A percentile compares a stretch with the other conserved stretches of the same genome.
phyloP scores from a whole-genome alignment of 179 eudicot genomes.

The Nepenthes alata region DNA sequence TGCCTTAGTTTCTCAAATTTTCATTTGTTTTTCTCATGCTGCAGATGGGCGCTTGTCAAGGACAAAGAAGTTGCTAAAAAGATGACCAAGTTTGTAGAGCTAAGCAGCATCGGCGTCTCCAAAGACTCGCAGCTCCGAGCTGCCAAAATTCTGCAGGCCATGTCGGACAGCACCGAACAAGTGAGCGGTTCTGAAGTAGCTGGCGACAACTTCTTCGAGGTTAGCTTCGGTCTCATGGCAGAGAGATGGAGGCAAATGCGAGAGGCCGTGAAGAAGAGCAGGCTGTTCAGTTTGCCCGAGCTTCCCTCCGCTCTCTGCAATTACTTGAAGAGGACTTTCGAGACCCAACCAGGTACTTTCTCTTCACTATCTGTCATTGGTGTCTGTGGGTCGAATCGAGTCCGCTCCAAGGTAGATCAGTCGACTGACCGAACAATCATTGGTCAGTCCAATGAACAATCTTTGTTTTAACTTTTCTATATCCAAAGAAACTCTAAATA shows the following conservation, averaged over 20 bases:
- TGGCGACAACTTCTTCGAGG: conserved; percentile 39
- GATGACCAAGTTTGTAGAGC: conserved; percentile 77
- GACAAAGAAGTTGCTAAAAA: conserved; percentile 64
- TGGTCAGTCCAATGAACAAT: no score
- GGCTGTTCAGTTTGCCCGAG: conserved; percentile 52
- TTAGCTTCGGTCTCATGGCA: conserved; percentile 34
- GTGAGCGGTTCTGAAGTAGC: conserved; percentile 7
- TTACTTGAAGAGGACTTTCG: conserved; percentile 39
- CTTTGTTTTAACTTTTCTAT: no score
- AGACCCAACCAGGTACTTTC: conserved; percentile 60
- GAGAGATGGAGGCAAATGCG: conserved; percentile 67
- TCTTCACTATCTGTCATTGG: no score
- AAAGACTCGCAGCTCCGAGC: conserved; percentile 91
- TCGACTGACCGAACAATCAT: no score
- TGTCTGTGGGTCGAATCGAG: no score
- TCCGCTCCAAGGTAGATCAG: no score
- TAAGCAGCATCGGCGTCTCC: conserved; percentile 91
- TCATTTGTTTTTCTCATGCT: background rate
- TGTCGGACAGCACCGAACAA: conserved; percentile 43
- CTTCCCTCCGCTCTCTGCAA: conserved; percentile 50
- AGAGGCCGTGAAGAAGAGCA: conserved; percentile 37
- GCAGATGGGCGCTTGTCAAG: conserved; percentile 96
- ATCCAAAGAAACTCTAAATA: no score
- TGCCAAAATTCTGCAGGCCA: conserved; percentile 60
- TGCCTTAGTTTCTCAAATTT: no score